Conservation (phyloP, 192 early-diverging fungal genomes). For the Obelidium mucronatum region DNA sequence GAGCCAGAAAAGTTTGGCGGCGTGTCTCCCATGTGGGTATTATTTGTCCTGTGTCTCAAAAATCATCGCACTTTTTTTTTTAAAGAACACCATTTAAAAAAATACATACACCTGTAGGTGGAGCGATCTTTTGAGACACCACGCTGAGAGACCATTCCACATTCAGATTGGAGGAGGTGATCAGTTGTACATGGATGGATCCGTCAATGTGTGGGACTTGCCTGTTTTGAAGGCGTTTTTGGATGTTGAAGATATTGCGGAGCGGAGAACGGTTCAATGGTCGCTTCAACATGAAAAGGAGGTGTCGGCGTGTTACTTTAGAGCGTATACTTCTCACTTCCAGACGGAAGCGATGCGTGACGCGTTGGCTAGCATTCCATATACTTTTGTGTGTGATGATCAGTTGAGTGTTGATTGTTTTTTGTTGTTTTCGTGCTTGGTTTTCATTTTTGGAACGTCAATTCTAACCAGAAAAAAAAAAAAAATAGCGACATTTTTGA, state of each 20-base stretch:
- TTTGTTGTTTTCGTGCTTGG: slow-evolving; percentile 67
- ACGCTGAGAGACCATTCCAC: slow-evolving; percentile 10
- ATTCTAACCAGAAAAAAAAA: too few relatives aligned
- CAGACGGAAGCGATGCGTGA: slow-evolving; percentile 55
- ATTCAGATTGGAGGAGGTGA: slow-evolving; percentile 47
- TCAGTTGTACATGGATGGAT: slow-evolving; percentile 47
- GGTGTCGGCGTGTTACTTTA: slow-evolving; percentile 75
- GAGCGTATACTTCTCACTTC: slow-evolving; percentile 72
- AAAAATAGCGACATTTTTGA: slow-evolving; percentile 72
- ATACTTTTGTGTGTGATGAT: slow-evolving; percentile 83
- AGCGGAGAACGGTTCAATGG: slow-evolving; percentile 58
- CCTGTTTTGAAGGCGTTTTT: slow-evolving; percentile 35
- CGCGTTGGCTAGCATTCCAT: slow-evolving; percentile 78
- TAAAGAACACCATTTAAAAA: background rate
- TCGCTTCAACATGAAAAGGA: slow-evolving; percentile 60
- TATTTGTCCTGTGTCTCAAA: background rate
- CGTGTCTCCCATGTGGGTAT: background rate
- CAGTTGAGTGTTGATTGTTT: slow-evolving; percentile 83
- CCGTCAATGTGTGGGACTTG: slow-evolving; percentile 35
- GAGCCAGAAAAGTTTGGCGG: slow-evolving; percentile 13
- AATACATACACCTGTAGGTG: background rate
- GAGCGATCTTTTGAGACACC: slow-evolving; percentile 16
- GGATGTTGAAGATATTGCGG: slow-evolving; percentile 45
- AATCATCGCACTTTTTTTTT: background rate
- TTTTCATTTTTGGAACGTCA: background rate